Base-by-base conservation (phyloP, 139 green algal species). In the Chlamydomonas schloesseri region DNA sequence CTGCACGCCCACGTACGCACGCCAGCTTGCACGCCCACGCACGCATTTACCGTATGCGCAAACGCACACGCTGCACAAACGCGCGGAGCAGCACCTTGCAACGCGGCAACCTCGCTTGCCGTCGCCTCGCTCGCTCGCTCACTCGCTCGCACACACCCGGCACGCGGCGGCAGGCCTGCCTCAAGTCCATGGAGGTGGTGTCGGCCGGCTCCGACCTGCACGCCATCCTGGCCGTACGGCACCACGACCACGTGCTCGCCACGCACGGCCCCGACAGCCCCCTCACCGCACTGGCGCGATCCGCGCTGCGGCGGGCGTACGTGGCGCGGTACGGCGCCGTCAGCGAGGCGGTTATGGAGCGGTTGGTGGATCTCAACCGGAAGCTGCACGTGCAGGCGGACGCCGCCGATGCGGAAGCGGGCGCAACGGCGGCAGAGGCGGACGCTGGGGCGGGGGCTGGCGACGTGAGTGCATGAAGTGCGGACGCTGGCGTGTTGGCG, bases 181-280 rank as follows among this genome's bases (percentile, higher is more conserved):
- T 85, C 31, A 85, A 85, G 57, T 34, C 81, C 55, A 72, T 87
- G 21, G 69, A 73, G 34, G 55, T 23, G 20, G 81, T 87, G 26
- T 87, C 81, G 2, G 42, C 55, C 70, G 81, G 81, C 24, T 87
- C 81, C 0, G 81, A 87, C 81, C 70, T 87, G 36, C 81, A 87
- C 55, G 70, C 71, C 9, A 47, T 87, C 10, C 53, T 87, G 34
- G 81, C 81, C 2, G 55, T 80, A 8, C 34, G 81, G 29, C 23
- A 87, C 36, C n/a, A 46, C 29, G 70, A 87, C 81, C 28, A 11
- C 15, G 34, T 31, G 28, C 28, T 53, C 36, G 21, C 31, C 55
- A 11, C 55, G 70, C 81, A 87, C 70, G 70, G 70, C 29, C 36
- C 26, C 20, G 67, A 28, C 55, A 62, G 70, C 36, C 20, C 79